These are phyloP conservation scores for Diddensiella transvaalensis DNA, from an alignment of 805 yeast genomes.

Conservation along the genomic window DNA sequence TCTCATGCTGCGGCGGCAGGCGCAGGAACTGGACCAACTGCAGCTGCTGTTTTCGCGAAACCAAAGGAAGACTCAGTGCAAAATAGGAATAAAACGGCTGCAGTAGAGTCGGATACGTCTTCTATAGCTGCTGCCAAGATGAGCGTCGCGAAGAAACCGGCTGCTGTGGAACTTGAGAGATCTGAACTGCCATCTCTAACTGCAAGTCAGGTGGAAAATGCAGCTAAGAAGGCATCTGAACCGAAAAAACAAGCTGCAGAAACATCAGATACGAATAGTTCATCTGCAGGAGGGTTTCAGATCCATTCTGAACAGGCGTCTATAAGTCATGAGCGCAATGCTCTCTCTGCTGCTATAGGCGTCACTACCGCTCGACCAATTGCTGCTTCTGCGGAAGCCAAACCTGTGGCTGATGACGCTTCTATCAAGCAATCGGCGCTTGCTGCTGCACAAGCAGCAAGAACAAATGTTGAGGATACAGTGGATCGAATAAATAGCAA, in stretches of 20 bases:
- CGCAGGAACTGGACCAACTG: background rate
- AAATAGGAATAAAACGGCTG: background rate
- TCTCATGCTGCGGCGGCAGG: background rate
- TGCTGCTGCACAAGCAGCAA: slow-evolving; percentile 23
- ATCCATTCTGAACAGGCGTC: background rate
- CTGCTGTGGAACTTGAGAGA: background rate
- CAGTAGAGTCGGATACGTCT: background rate
- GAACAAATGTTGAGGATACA: slow-evolving; percentile 17
- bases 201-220: background rate
- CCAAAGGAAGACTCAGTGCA: background rate
- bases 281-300: background rate
- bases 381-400: background rate
- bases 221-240: background rate
- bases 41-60: too few relatives aligned
- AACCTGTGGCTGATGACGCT: background rate
- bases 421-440: slow-evolving; percentile 14
- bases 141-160: slow-evolving; percentile 1
- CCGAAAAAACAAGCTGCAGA: background rate
- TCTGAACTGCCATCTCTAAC: background rate
- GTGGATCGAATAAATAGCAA: slow-evolving; percentile 18
- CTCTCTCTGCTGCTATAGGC: slow-evolving; percentile 1
- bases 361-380: slow-evolving; percentile 3
- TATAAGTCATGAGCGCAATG: background rate
- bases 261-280: slow-evolving; percentile 2
- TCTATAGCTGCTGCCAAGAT: slow-evolving; percentile 12